A percentile compares a stretch with the other conserved stretches of the same genome.
Evolutionary conservation across 495 filamentous ascomycete species (phyloP).

Genomic region (Talaromyces stipitatus): DNA sequence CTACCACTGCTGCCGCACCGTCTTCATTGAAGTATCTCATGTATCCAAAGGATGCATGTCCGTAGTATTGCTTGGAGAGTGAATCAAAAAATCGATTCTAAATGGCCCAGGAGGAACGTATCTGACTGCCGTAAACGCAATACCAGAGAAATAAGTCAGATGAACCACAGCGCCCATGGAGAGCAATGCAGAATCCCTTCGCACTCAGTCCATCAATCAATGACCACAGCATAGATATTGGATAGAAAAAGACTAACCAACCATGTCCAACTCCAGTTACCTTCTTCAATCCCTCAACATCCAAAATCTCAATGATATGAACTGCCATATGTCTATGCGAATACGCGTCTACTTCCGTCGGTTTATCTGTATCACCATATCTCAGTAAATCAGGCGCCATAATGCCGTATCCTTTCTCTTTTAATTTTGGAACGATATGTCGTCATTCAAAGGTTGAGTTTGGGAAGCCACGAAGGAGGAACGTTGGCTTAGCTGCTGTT

Average conservation of each 20-base stretch:
- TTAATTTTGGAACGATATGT: conserved; percentile 28
- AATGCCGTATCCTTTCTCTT: conserved; percentile 31
- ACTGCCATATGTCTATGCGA: conserved; percentile 21
- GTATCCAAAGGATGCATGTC: not conserved
- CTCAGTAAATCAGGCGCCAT: conserved; percentile 41
- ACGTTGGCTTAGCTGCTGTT: conserved; percentile 17
- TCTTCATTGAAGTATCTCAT: conserved; percentile 2
- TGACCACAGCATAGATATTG: not conserved
- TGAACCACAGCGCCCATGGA: not conserved
- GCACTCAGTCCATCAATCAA: not conserved
- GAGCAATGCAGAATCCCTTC: not conserved
- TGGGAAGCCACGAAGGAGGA: conserved; percentile 39
- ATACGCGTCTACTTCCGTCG: conserved; percentile 22
- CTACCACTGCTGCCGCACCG: not conserved
- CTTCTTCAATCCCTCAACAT: conserved; percentile 13
- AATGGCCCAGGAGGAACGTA: not conserved
- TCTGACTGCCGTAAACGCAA: conserved; percentile 1
- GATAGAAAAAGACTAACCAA: not conserved
- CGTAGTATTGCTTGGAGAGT: not conserved
- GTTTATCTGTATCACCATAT: conserved; percentile 40
- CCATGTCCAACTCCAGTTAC: not conserved
- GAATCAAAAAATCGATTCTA: not conserved
- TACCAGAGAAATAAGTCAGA: not conserved
- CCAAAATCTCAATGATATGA: conserved; percentile 30
- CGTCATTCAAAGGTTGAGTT: conserved; percentile 37